Percentiles rank a stretch among this genome's conserved stretches.
Evolutionary conservation across 1,139 yeast genomes (phyloP).

Genomic region (Saccharomyces hybrid): DNA sequence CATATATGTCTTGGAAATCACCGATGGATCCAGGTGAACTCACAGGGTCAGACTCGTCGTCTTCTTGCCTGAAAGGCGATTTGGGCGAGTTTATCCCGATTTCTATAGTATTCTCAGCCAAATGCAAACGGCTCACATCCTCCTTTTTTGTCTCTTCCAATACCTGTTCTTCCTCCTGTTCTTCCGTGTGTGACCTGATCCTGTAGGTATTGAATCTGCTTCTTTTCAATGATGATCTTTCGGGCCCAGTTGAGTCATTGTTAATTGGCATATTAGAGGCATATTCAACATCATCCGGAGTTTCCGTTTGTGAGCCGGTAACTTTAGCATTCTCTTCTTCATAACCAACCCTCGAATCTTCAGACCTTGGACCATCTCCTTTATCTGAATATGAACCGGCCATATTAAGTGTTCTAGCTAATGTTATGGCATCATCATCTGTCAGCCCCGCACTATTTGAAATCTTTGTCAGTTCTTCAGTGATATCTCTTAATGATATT

Average conservation of each 20-base stretch:
- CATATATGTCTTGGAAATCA: slow-evolving; percentile 21
- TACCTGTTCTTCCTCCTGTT: neutral
- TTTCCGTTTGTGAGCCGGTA: neutral
- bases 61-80: neutral
- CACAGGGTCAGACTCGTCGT: neutral
- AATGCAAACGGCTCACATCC: neutral
- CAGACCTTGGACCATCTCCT: neutral
- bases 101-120: neutral
- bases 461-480: slow-evolving; percentile 53
- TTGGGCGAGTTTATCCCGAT: neutral
- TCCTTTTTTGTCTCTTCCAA: neutral
- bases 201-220: slow-evolving; percentile 26
- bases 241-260: slow-evolving; percentile 10
- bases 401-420: slow-evolving; percentile 51
- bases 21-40: slow-evolving; percentile 19
- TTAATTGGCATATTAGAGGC: slow-evolving; percentile 13
- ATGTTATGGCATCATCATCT: slow-evolving; percentile 60
- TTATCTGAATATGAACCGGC: slow-evolving; percentile 7
- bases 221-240: slow-evolving; percentile 8
- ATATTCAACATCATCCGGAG: slow-evolving; percentile 8
- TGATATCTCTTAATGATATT: slow-evolving; percentile 14
- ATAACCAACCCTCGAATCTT: neutral
- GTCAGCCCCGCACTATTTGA: slow-evolving; percentile 63
- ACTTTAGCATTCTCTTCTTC: neutral
- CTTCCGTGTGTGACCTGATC: slow-evolving; percentile 10